phyloP scores from a whole-genome alignment of 345 rosid species.

The Citrus australasica region DNA sequence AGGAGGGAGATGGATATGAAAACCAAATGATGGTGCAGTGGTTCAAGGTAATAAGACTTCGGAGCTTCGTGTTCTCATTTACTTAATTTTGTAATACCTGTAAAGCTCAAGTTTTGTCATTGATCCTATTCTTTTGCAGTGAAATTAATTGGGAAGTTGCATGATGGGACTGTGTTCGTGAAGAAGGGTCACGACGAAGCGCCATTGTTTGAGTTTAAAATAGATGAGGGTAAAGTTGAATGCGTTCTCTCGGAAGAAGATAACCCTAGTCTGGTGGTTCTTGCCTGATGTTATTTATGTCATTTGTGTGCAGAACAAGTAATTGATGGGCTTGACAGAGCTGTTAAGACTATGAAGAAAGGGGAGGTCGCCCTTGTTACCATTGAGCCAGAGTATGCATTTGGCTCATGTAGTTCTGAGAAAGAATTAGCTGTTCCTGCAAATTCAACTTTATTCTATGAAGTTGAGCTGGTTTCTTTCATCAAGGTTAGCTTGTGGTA shows the following conservation, averaged over 20 bases:
- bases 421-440: slow-evolving; percentile 81
- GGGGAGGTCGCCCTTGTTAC: slow-evolving; percentile 76
- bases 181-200: slow-evolving; percentile 75
- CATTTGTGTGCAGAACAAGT: slow-evolving; percentile 59
- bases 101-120: background rate
- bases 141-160: slow-evolving; percentile 72
- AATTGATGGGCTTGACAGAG: slow-evolving; percentile 85
- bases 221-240: slow-evolving; percentile 60
- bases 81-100: background rate
- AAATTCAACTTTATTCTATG: slow-evolving; percentile 63
- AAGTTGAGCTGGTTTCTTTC: slow-evolving; percentile 72
- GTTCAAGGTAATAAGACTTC: slow-evolving; percentile 42
- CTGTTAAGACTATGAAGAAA: slow-evolving; percentile 74
- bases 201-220: slow-evolving; percentile 66
- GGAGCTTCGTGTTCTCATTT: background rate
- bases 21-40: slow-evolving; percentile 72
- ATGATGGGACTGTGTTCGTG: slow-evolving; percentile 69
- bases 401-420: slow-evolving; percentile 55
- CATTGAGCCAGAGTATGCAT: slow-evolving; percentile 74
- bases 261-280: too few relatives aligned
- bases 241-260: background rate
- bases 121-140: slow-evolving; percentile 37
- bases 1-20: slow-evolving; percentile 88
- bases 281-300: background rate
- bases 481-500: slow-evolving; percentile 45